These are phyloP conservation scores for Lanmaoa rubissima DNA, from an alignment of 768 basidiomycete genomes.

Conservation along the genomic window DNA sequence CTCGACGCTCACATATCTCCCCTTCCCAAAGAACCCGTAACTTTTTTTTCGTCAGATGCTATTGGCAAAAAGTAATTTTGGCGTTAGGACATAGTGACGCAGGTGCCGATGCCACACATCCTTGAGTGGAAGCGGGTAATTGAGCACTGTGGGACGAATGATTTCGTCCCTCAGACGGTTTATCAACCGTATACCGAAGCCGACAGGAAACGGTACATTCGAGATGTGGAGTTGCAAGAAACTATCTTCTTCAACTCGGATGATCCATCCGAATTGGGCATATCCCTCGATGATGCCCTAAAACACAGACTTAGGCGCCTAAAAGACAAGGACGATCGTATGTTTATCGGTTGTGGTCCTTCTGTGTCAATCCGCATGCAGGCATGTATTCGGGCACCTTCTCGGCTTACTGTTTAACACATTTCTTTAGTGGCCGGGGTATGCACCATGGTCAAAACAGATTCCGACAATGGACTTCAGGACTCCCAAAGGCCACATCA, in stretches of 20 bases:
- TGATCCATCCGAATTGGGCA: constrained; percentile 55
- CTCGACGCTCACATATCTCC: neutral
- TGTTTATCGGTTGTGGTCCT: constrained; percentile 72
- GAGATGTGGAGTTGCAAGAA: constrained; percentile 58
- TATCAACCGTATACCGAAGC: constrained; percentile 78
- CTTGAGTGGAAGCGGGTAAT: constrained; percentile 25
- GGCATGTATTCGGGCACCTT: constrained; percentile 37
- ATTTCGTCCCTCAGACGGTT: constrained; percentile 68
- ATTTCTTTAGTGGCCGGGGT: constrained; percentile 69
- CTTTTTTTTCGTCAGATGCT: neutral
- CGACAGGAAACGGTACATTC: constrained; percentile 74
- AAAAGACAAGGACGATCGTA: constrained; percentile 55
- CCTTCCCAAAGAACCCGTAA: constrained; percentile 13
- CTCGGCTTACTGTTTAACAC: neutral
- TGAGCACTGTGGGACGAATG: constrained; percentile 31
- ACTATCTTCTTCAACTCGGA: constrained; percentile 64
- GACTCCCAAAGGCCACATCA: constrained; percentile 76
- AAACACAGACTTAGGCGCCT: constrained; percentile 58
- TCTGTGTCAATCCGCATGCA: constrained; percentile 79
- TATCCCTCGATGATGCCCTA: constrained; percentile 62
- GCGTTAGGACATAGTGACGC: constrained; percentile 22
- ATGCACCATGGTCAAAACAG: constrained; percentile 73
- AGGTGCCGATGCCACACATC: constrained; percentile 25
- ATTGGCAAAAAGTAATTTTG: neutral
- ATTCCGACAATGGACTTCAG: constrained; percentile 82